These are phyloP conservation scores for Suhomyces sp. DNA, from an alignment of 805 yeast species.

Conservation along the genomic window DNA sequence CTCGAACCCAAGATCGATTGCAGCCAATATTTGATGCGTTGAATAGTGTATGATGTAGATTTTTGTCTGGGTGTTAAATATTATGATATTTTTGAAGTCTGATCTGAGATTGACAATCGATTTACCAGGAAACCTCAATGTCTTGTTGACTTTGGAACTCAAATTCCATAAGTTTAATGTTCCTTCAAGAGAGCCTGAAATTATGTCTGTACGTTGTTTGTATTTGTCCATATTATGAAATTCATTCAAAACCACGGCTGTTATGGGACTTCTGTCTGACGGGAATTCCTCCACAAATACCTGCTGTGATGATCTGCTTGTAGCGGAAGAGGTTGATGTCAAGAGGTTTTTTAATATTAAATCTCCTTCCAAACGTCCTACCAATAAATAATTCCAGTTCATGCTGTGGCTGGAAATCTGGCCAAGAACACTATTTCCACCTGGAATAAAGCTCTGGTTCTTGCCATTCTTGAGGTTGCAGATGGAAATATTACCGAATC, in stretches of 20 bases:
- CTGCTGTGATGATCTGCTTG: conserved; percentile 22
- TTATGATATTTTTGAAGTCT: conserved; percentile 27
- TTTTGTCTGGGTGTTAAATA: conserved; percentile 17
- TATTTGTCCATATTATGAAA: conserved; percentile 20
- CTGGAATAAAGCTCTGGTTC: conserved; percentile 40
- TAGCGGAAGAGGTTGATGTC: conserved; percentile 30
- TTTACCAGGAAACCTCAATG: conserved; percentile 10
- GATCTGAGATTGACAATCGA: conserved; percentile 20
- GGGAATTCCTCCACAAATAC: conserved; percentile 13
- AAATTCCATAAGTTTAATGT: conserved; percentile 26
- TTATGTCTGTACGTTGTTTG: conserved; percentile 24
- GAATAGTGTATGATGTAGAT: conserved; percentile 21
- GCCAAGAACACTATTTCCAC: conserved; percentile 18
- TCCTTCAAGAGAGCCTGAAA: conserved; percentile 26
- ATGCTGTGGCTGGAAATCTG: conserved; percentile 20
- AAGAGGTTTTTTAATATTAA: conserved; percentile 33
- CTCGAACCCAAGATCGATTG: conserved; percentile 16
- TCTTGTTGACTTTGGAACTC: conserved; percentile 16
- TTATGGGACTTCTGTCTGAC: conserved; percentile 12
- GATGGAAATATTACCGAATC: conserved; percentile 29
- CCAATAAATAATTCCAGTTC: conserved; percentile 34
- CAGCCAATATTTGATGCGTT: conserved; percentile 7
- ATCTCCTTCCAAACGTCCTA: conserved; percentile 29
- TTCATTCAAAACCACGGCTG: conserved; percentile 19
- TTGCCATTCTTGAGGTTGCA: conserved; percentile 35